A percentile compares a stretch with the other conserved stretches of the same genome.
These are phyloP conservation scores for Colletotrichum euphorbiae DNA, from an alignment of 2,329 filamentous ascomycete genomes.

Conservation along the genomic window DNA sequence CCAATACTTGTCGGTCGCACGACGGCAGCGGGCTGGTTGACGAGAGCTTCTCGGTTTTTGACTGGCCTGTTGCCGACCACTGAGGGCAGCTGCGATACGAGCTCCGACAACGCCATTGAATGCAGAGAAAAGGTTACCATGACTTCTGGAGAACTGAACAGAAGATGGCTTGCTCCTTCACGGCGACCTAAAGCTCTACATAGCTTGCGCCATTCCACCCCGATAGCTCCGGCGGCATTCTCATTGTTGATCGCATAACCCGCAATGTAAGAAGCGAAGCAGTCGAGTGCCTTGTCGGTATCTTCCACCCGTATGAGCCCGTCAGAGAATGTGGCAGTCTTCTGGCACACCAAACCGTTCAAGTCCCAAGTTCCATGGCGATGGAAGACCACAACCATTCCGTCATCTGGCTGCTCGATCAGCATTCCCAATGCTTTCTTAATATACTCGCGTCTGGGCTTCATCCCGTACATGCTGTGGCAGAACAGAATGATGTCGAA, in stretches of 20 bases:
- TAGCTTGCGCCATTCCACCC: constrained; percentile 59
- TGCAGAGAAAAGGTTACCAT: constrained; percentile 64
- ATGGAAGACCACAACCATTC: constrained; percentile 67
- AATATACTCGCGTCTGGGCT: constrained; percentile 58
- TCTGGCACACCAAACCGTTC: constrained; percentile 60
- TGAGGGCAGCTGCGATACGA: constrained; percentile 56
- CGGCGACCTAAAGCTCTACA: constrained; percentile 61
- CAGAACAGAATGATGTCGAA: constrained; percentile 71
- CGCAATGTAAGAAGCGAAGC: constrained; percentile 64
- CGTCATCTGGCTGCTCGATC: constrained; percentile 49
- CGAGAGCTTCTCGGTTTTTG: constrained; percentile 65
- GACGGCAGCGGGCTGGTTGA: constrained; percentile 56
- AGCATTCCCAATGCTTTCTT: constrained; percentile 62
- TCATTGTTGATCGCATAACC: constrained; percentile 55
- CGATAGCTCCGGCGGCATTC: constrained; percentile 47
- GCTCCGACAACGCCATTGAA: constrained; percentile 56
- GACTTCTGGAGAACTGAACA: constrained; percentile 60
- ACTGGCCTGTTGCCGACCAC: constrained; percentile 47
- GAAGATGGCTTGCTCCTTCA: constrained; percentile 53
- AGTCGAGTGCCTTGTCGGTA: constrained; percentile 58
- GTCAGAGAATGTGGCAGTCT: constrained; percentile 58
- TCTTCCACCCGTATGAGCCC: constrained; percentile 58
- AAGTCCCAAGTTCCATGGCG: constrained; percentile 58
- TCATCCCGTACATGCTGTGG: constrained; percentile 73
- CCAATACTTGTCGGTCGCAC: constrained; percentile 57